phyloP scores from a whole-genome alignment of 2,329 filamentous ascomycete genomes.

The Elsinoe perseae region DNA sequence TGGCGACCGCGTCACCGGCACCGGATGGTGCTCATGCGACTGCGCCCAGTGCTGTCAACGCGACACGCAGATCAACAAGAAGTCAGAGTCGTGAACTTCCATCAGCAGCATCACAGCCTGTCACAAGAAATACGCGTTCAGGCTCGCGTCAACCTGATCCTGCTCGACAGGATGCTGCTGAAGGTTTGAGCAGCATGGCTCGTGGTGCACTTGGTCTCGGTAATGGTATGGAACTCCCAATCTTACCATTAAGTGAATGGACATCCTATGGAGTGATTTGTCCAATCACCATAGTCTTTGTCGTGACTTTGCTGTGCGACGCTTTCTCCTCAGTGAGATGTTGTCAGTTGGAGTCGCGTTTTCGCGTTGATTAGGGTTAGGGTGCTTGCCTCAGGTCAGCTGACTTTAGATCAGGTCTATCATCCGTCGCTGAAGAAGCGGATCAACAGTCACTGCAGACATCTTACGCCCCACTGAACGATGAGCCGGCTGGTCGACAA shows the following conservation, averaged over 20 bases:
- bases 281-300: too few species aligned
- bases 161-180: not conserved
- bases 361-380: slow-evolving; percentile 11
- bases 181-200: slow-evolving; percentile 2
- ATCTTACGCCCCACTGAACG: slow-evolving; percentile 1
- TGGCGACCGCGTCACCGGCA: not conserved
- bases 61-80: slow-evolving; percentile 3
- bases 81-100: slow-evolving; percentile 9
- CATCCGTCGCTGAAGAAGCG: slow-evolving; percentile 20
- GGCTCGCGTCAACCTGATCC: slow-evolving; percentile 3
- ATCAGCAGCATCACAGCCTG: not conserved
- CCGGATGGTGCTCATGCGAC: not conserved
- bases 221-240: not conserved
- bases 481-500: not conserved
- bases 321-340: too few species aligned
- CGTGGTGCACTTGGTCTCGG: not conserved
- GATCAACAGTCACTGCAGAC: not conserved
- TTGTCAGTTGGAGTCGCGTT: not conserved
- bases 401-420: slow-evolving; percentile 19
- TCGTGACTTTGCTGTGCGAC: too few species aligned
- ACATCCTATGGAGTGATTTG: too few species aligned
- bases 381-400: not conserved
- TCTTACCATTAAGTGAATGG: too few species aligned
- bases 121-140: not conserved
- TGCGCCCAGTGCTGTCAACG: not conserved